Base-by-base conservation (phyloP, 1,284 basidiomycete species). In the Heterobasidion parviporum region DNA sequence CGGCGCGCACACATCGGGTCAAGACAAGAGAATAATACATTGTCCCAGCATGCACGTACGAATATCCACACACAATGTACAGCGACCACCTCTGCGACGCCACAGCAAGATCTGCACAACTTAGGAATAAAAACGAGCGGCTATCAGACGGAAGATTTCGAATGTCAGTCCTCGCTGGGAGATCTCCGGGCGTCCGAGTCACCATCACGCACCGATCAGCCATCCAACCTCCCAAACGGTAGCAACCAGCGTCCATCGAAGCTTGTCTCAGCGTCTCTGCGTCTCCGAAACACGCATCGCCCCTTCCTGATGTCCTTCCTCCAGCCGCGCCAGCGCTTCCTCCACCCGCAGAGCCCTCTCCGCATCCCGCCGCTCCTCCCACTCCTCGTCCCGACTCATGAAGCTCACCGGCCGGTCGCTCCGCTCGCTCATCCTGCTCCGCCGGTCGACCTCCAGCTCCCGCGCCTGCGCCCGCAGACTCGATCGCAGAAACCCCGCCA, bases 341-440 rank as follows among this genome's bases (percentile, higher is more conserved):
- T 84, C 83, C 56, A 85, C 67, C 50, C 67, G 67, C 55, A 72
- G 67, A 7, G 81, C 80, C 52, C 80, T 69, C 54, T 79, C 75
- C 15, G 76, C 79, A 66, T 83, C 75, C 58, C 74, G 69, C 41
- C 77, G 70, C 55, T 73, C 76, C 59, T 84, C 78, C 79, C 81
- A 82, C 54, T 79, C 75, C 54, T 77, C 77, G 61, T 83, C 81
- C 55, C 65, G 68, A 60, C 78, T 81, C 55, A 67, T 61, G 63
- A 83, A 83, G 66, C 80, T 83, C 55, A 77, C 62, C 34, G 79
- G 80, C 45, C 77, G 66, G 35, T 59, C 65, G 55, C 55, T 63
- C 54, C 52, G 50, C 47, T 50, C 65, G 59, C 65, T 71, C 58
- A 64, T 60, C 60, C 62, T 53, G 56, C 73, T 76, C 50, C 44